phyloP scores from a whole-genome alignment of 257 asterid species.

The Przewalskia tangutica region DNA sequence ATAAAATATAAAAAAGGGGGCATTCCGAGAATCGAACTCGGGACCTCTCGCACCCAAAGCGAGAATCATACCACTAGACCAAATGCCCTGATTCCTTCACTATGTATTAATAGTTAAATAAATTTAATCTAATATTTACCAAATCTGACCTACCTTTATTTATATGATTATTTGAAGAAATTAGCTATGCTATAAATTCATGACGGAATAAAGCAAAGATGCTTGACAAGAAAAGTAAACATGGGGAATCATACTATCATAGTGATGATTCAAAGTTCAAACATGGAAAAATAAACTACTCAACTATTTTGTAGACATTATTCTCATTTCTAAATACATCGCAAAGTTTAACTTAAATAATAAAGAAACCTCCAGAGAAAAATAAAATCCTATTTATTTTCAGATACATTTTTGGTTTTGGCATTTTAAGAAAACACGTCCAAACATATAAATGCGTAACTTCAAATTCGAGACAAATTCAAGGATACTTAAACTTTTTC shows the following conservation, averaged over 20 bases:
- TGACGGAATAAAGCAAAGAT: too few relatives aligned
- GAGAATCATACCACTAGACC: conserved; percentile 91
- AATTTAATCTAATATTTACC: too few relatives aligned
- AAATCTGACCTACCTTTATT: too few relatives aligned
- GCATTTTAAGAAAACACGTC: background rate
- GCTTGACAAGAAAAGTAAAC: background rate
- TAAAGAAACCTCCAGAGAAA: background rate
- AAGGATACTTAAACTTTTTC: background rate
- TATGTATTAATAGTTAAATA: too few relatives aligned
- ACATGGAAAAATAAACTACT: background rate
- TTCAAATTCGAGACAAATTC: background rate
- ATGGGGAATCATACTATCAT: background rate
- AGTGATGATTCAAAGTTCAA: background rate
- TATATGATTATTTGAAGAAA: too few relatives aligned
- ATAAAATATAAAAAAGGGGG: background rate
- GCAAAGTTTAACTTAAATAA: background rate
- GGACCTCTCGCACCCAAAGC: conserved; percentile 81
- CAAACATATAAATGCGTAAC: background rate
- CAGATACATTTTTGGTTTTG: background rate
- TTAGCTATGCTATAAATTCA: too few relatives aligned
- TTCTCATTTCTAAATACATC: background rate
- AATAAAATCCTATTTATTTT: background rate
- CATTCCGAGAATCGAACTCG: conserved; percentile 75
- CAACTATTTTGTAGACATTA: background rate
- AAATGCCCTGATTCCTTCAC: background rate